A percentile compares a stretch with the other conserved stretches of the same genome.
Evolutionary conservation across 2,329 filamentous ascomycete genomes (phyloP).

Genomic region (Magnaporthiopsis poae): DNA sequence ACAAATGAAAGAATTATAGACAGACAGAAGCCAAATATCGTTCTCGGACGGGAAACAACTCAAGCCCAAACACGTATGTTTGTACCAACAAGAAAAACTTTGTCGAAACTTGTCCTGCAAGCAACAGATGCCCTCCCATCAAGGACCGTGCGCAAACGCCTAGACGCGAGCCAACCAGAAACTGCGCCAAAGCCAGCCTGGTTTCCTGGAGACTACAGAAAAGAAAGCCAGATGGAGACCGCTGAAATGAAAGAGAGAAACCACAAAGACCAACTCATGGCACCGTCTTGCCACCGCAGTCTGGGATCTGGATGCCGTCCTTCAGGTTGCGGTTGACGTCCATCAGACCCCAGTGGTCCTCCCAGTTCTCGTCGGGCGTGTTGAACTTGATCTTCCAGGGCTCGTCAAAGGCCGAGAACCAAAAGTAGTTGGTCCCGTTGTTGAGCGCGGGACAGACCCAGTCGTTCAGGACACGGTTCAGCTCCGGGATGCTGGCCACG

Average conservation of each 20-base stretch:
- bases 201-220: not conserved
- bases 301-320: constrained; percentile 70
- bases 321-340: constrained; percentile 78
- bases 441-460: constrained; percentile 74
- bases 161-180: not conserved
- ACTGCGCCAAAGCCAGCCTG: not conserved
- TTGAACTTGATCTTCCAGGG: constrained; percentile 83
- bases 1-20: not conserved
- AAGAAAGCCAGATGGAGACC: not conserved
- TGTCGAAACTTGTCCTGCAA: not conserved
- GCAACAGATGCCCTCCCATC: not conserved
- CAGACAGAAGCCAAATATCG: not conserved
- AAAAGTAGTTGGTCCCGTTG: constrained; percentile 88
- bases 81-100: not conserved
- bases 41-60: not conserved
- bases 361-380: constrained; percentile 62
- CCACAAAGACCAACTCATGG: not conserved
- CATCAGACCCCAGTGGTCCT: constrained; percentile 92
- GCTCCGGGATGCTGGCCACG: constrained; percentile 66
- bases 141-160: not conserved
- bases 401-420: constrained; percentile 96
- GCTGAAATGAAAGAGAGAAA: not conserved
- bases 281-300: constrained; percentile 65
- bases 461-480: constrained; percentile 77
- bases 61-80: not conserved